Evolutionary conservation across 148 eudicot genomes (phyloP).

Genomic region (Chenopodium berlandieri): DNA sequence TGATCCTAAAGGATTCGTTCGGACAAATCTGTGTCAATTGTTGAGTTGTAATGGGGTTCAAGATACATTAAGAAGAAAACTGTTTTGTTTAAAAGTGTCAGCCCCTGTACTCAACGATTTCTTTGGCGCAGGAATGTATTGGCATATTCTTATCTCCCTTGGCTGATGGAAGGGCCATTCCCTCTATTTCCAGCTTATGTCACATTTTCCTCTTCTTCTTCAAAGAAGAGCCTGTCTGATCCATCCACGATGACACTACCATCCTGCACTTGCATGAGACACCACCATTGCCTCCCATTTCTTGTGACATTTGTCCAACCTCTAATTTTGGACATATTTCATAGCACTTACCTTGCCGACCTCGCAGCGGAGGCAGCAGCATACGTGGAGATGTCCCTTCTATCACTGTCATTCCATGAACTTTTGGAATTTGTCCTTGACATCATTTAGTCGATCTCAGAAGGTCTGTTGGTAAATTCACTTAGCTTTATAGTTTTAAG

Average conservation of each 20-base stretch:
- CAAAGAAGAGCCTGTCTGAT: constrained; percentile 61
- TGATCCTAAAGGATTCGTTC: constrained; percentile 26
- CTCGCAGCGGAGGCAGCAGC: constrained; percentile 58
- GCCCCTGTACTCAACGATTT: constrained; percentile 64
- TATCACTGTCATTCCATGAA: constrained; percentile 61
- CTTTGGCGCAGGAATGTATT: constrained; percentile 84
- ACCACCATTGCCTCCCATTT: constrained; percentile 55
- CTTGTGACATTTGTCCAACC: constrained; percentile 58
- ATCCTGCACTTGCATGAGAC: constrained; percentile 51
- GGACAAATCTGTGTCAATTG: constrained; percentile 29
- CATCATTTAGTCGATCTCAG: constrained; percentile 55
- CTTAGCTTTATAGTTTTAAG: constrained; percentile 32
- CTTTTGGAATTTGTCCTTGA: constrained; percentile 76
- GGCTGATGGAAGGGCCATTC: constrained; percentile 58
- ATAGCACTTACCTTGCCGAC: constrained; percentile 37
- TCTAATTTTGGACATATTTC: constrained; percentile 54
- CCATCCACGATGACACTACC: constrained; percentile 41
- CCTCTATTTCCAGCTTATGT: constrained; percentile 45
- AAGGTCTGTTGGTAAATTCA: constrained; percentile 80
- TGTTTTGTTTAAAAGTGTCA: constrained; percentile 38
- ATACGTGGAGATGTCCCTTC: constrained; percentile 49
- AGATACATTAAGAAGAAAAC: constrained; percentile 18
- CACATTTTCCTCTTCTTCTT: constrained; percentile 57
- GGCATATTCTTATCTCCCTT: constrained; percentile 42
- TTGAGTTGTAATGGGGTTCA: constrained; percentile 27